These are phyloP conservation scores for Polyporus arcularius DNA, from an alignment of 768 basidiomycete species.

Conservation along the genomic window DNA sequence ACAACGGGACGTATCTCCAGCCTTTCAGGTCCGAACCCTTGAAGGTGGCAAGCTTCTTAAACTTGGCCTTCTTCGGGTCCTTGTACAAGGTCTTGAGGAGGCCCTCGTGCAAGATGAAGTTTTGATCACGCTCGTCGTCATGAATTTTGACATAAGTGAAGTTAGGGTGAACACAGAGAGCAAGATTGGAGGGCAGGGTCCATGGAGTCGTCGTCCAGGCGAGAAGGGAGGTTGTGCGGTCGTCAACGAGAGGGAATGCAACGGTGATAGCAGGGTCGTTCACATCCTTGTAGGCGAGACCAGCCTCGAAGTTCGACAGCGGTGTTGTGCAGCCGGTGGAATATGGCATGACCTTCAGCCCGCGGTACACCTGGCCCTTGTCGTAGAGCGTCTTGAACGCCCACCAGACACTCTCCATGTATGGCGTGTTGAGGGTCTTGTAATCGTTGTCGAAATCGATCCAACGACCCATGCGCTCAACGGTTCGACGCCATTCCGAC, in stretches of 20 bases:
- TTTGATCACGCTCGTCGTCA: constrained; percentile 81
- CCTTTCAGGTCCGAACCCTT: constrained; percentile 93
- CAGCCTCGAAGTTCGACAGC: constrained; percentile 96
- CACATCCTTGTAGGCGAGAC: constrained; percentile 88
- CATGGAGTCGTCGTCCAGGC: constrained; percentile 99
- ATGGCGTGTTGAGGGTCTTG: constrained; percentile 90
- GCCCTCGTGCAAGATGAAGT: constrained; percentile 90
- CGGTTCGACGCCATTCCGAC: constrained; percentile 90
- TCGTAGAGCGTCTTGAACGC: constrained; percentile 94
- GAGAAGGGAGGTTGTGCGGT: constrained; percentile 84
- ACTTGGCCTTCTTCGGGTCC: constrained; percentile 96
- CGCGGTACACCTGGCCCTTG: constrained; percentile 90
- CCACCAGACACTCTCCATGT: constrained; percentile 99
- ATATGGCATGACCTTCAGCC: constrained; percentile 96
- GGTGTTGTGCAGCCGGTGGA: constrained; percentile 96
- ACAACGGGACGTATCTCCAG: constrained; percentile 93
- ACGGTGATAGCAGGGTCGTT: constrained; percentile 95
- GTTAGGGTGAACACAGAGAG: constrained; percentile 94
- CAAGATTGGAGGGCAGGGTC: constrained; percentile 96
- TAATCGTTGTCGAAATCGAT: constrained; percentile 99
- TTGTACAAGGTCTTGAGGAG: constrained; percentile 90
- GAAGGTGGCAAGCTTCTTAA: constrained; percentile 86
- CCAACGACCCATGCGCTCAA: constrained; percentile 99
- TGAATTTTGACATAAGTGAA: constrained; percentile 96
- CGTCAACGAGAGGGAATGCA: constrained; percentile 90